Conservation (phyloP, 2,329 filamentous ascomycete species). For the Ophiocordyceps unilateralis region DNA sequence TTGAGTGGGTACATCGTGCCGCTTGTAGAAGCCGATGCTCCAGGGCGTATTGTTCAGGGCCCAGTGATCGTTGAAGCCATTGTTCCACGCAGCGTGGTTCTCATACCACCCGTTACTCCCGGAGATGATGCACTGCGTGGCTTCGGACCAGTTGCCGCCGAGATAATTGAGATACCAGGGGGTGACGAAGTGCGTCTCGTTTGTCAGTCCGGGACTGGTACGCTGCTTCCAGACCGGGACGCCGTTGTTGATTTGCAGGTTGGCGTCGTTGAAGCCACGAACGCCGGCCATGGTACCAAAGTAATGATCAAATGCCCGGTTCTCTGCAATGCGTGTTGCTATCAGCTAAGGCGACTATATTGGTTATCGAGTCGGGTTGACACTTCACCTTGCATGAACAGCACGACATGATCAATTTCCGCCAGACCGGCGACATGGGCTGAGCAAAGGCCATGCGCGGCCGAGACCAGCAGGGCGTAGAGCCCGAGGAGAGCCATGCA, state of each 20-base stretch:
- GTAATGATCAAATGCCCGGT: slow-evolving; percentile 26
- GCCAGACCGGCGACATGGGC: slow-evolving; percentile 2
- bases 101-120: slow-evolving; percentile 32
- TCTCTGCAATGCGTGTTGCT: slow-evolving; percentile 13
- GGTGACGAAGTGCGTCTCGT: slow-evolving; percentile 22
- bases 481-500: too few species aligned
- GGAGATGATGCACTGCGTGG: slow-evolving; percentile 35
- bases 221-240: slow-evolving; percentile 28
- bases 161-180: slow-evolving; percentile 39
- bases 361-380: neutral
- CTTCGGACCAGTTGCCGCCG: slow-evolving; percentile 28
- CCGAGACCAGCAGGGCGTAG: too few species aligned
- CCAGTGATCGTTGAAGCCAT: slow-evolving; percentile 34
- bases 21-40: slow-evolving; percentile 32
- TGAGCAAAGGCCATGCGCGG: too few species aligned
- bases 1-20: slow-evolving; percentile 35
- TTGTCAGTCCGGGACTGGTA: slow-evolving; percentile 20
- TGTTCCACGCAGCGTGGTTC: slow-evolving; percentile 34
- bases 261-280: slow-evolving; percentile 37
- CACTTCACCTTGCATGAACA: slow-evolving; percentile 33
- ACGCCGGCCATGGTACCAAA: slow-evolving; percentile 38
- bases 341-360: neutral
- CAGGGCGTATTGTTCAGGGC: slow-evolving; percentile 33
- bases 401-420: slow-evolving; percentile 38
- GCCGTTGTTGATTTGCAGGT: slow-evolving; percentile 30